Conservation (phyloP, 2,329 filamentous ascomycete species). For the Apiospora kogelbergensis region DNA sequence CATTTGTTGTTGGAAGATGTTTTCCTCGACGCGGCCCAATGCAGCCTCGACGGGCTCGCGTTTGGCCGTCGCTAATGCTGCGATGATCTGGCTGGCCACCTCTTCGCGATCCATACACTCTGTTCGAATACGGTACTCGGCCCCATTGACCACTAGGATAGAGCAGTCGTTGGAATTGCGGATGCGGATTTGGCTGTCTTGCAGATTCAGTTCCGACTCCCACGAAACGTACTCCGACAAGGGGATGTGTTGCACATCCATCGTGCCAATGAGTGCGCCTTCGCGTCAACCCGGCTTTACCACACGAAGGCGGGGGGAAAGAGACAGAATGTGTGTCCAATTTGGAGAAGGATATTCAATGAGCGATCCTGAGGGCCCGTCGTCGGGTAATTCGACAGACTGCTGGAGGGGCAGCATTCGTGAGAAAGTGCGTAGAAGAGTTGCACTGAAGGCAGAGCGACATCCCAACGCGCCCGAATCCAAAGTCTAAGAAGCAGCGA, state of each 20-base stretch:
- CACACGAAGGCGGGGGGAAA: no score
- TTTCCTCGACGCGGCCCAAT: background rate
- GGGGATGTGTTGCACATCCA: background rate
- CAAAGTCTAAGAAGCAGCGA: background rate
- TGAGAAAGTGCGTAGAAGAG: background rate
- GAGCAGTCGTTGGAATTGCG: background rate
- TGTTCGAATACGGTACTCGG: background rate
- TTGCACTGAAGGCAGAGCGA: background rate
- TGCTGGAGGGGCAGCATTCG: no score
- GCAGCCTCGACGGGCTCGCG: slow-evolving; percentile 1
- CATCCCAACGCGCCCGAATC: background rate
- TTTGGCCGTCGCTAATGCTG: background rate
- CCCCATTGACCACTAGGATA: background rate
- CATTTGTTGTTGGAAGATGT: background rate
- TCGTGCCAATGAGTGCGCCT: background rate
- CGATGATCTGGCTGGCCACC: background rate
- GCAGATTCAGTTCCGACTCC: background rate
- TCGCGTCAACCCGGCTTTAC: background rate
- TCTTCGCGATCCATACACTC: slow-evolving; percentile 1
- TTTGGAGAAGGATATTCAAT: background rate
- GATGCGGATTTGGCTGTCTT: background rate
- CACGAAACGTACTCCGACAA: background rate
- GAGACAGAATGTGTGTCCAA: background rate
- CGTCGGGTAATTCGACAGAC: background rate
- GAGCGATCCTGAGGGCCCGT: background rate